phyloP scores from a whole-genome alignment of 768 basidiomycete genomes.

The Fomitopsis pulvina region DNA sequence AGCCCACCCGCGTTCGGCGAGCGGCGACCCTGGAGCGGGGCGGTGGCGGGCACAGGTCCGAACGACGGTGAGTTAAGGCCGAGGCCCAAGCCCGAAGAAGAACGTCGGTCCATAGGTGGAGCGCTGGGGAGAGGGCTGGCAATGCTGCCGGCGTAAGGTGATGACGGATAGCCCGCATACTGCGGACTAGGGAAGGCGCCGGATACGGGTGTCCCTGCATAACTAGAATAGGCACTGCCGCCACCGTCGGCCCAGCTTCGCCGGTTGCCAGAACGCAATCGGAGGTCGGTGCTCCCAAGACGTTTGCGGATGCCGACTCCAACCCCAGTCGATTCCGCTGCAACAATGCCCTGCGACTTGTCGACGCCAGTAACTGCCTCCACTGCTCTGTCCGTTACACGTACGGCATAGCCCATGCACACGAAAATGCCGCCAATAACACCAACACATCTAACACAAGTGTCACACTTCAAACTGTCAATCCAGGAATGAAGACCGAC shows the following conservation, averaged over 20 bases:
- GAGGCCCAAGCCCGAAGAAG: constrained; percentile 9
- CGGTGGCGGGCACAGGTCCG: constrained; percentile 3
- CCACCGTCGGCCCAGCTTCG: constrained; percentile 64
- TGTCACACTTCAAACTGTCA: neutral
- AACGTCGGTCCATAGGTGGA: constrained; percentile 2
- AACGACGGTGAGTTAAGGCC: constrained; percentile 1
- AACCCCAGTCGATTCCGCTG: constrained; percentile 58
- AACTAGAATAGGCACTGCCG: constrained; percentile 31
- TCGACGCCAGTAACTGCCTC: constrained; percentile 53
- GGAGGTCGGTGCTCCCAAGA: constrained; percentile 62
- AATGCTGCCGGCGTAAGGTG: constrained; percentile 1
- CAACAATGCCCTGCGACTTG: constrained; percentile 50
- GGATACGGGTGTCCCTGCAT: constrained; percentile 29
- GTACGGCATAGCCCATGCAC: constrained; percentile 72
- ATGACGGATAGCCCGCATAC: constrained; percentile 24
- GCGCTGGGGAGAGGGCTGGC: constrained; percentile 6
- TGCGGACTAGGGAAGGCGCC: constrained; percentile 25
- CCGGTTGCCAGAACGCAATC: constrained; percentile 45
- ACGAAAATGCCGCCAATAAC: constrained; percentile 91
- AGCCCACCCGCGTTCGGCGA: constrained; percentile 10
- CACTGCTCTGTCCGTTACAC: constrained; percentile 48
- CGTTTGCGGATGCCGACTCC: constrained; percentile 50
- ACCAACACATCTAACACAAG: constrained; percentile 57
- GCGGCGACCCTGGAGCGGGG: constrained; percentile 6
- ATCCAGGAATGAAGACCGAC: constrained; percentile 3